A percentile compares a stretch with the other conserved stretches of the same genome.
These are phyloP conservation scores for Kwoniella shivajii DNA, from an alignment of 1,284 basidiomycete species.

Conservation along the genomic window DNA sequence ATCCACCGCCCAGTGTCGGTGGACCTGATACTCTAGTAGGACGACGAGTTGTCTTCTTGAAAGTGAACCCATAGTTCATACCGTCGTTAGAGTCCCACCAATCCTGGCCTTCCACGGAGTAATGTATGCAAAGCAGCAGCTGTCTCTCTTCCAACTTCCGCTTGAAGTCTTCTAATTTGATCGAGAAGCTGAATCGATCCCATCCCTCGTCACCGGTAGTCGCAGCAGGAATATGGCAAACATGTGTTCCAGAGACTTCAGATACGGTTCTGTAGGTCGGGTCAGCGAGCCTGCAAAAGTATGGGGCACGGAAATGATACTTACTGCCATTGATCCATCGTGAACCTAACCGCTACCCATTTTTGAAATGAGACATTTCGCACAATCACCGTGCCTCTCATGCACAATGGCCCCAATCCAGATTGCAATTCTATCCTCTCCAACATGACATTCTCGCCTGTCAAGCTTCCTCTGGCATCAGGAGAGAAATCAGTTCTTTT, in stretches of 20 bases:
- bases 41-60: conserved; percentile 47
- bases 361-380: conserved; percentile 61
- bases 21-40: conserved; percentile 29
- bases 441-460: conserved; percentile 48
- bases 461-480: conserved; percentile 38
- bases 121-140: conserved; percentile 68
- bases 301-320: conserved; percentile 15
- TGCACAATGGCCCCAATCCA: conserved; percentile 33
- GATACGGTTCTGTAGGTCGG: conserved; percentile 54
- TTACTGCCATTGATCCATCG: conserved; percentile 61
- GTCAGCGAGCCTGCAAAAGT: conserved; percentile 13
- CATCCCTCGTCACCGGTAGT: conserved; percentile 54
- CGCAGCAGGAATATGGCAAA: conserved; percentile 51
- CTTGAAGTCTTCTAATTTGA: conserved; percentile 75
- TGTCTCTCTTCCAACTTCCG: conserved; percentile 66
- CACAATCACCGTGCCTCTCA: conserved; percentile 58
- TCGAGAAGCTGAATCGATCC: conserved; percentile 58
- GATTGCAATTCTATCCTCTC: conserved; percentile 49
- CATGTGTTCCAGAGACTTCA: conserved; percentile 56
- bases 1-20: conserved; percentile 19
- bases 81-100: conserved; percentile 59
- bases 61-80: conserved; percentile 56
- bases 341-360: conserved; percentile 60
- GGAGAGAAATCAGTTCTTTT: conserved; percentile 51
- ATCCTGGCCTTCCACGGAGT: conserved; percentile 55